Conservation (phyloP, 1,284 basidiomycete species). For the Tilletia horrida region DNA sequence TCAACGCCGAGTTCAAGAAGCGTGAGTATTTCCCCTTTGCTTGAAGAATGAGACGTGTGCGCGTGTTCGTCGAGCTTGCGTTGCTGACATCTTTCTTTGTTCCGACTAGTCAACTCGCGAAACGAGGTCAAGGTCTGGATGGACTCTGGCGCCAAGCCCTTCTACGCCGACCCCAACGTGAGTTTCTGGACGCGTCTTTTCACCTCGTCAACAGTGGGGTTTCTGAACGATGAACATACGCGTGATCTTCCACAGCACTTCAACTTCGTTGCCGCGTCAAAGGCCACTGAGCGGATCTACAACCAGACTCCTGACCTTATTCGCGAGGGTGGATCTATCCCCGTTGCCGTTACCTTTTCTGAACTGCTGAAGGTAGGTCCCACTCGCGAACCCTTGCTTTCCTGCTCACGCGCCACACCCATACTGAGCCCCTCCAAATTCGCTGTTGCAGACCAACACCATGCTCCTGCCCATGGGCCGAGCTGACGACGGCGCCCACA, state of each 20-base stretch:
- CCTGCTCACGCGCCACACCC: too few species aligned
- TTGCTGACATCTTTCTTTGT: background rate
- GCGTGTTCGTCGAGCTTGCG: too few species aligned
- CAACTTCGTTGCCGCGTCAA: conserved; percentile 88
- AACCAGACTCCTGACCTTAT: conserved; percentile 80
- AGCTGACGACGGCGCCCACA: conserved; percentile 77
- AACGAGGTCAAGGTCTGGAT: conserved; percentile 46
- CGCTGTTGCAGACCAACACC: conserved; percentile 60
- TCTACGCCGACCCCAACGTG: conserved; percentile 51
- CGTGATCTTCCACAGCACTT: conserved; percentile 82
- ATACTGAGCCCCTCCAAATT: background rate
- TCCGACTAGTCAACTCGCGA: conserved; percentile 39
- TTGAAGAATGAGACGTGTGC: background rate
- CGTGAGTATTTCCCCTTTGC: conserved; percentile 15
- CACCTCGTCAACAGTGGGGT: too few species aligned
- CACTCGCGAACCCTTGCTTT: too few species aligned
- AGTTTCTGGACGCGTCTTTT: too few species aligned
- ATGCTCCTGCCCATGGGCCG: conserved; percentile 82
- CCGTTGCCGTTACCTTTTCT: conserved; percentile 91
- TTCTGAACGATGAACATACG: too few species aligned
- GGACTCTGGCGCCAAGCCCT: conserved; percentile 53
- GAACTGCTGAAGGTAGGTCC: conserved; percentile 68
- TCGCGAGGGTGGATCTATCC: conserved; percentile 92
- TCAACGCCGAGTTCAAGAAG: conserved; percentile 49
- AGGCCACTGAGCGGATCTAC: conserved; percentile 78